Base-by-base conservation (phyloP, 208 protist genomes). In the Blastocrithidia nonstop region DNA sequence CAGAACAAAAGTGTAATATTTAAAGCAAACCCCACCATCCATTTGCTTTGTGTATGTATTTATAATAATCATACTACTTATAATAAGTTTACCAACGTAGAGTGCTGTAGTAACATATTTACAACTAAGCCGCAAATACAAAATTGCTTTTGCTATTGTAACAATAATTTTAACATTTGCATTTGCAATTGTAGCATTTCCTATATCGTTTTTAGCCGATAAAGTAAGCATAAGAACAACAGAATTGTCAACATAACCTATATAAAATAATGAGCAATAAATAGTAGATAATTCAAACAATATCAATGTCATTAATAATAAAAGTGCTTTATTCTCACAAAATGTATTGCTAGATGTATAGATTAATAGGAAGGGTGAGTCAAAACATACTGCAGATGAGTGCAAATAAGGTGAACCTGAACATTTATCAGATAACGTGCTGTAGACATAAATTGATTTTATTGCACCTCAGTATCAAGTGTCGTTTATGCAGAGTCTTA, bases 401-500 rank as follows among this genome's bases (percentile, higher is more conserved):
- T n/a, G n/a, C n/a, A n/a, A n/a, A n/a, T n/a, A n/a, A n/a, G n/a
- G n/a, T n/a, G n/a, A n/a, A n/a, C n/a, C n/a, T n/a, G n/a, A n/a
- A n/a, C n/a, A n/a, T n/a, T n/a, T n/a, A n/a, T n/a, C n/a, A n/a
- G n/a, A n/a, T n/a, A n/a, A n/a, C n/a, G n/a, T n/a, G n/a, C n/a
- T 11, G n/a, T 35, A n/a, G n/a, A 35, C 29, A 35, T 66, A 84
- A 17, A 32, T 78, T 1, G 74, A 84, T 50, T 84, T 66, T 61
- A 64, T 79, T 32, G 66, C 70, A 0, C 75, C 75, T 6, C 51
- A 59, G 56, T 85, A 73, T 47, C 75, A 77, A 49, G 66, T 54
- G 2, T 58, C 56, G 1, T 85, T 85, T 46, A 20, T 63, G 23
- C 44, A 65, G 43, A 76, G 49, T 54, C 29, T 55, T n/a, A 48